Conservation (phyloP, 257 asterid species). For the Penstemon davidsonii region DNA sequence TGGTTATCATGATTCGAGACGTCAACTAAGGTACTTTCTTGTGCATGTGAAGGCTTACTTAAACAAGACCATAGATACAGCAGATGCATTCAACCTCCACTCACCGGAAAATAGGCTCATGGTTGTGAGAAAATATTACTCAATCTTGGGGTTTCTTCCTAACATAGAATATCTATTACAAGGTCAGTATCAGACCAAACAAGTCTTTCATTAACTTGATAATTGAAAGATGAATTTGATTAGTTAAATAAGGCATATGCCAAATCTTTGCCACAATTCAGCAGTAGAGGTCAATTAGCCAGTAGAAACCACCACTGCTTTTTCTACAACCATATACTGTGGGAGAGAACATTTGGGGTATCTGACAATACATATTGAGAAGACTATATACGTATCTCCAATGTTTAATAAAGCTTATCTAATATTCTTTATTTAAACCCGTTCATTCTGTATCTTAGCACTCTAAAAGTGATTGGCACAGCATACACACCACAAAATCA, state of each 20-base stretch:
- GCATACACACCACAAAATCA: background rate
- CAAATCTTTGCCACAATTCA: conserved; percentile 5
- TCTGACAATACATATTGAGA: background rate
- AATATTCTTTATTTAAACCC: conserved; percentile 4
- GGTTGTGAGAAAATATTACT: too few relatives aligned
- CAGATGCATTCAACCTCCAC: conserved; percentile 21
- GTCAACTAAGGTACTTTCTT: background rate
- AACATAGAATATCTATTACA: conserved; percentile 9
- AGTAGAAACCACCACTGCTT: background rate
- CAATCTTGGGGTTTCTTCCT: conserved; percentile 7
- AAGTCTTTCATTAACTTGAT: conserved; percentile 19
- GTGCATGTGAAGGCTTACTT: background rate
- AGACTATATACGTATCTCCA: background rate
- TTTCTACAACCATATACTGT: conserved; percentile 12
- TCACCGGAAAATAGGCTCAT: background rate
- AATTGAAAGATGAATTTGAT: conserved; percentile 7
- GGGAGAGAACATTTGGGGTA: background rate
- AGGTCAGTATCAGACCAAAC: conserved; percentile 7
- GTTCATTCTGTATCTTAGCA: conserved; percentile 21
- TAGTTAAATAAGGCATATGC: conserved; percentile 15
- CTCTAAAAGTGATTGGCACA: conserved; percentile 1
- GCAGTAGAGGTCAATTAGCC: conserved; percentile 9
- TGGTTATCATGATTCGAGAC: too few relatives aligned
- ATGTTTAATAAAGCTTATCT: conserved; percentile 9
- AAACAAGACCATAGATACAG: conserved; percentile 2